Evolutionary conservation across 78 protist species (phyloP).

Genomic region (Creolimax fragrantissima): DNA sequence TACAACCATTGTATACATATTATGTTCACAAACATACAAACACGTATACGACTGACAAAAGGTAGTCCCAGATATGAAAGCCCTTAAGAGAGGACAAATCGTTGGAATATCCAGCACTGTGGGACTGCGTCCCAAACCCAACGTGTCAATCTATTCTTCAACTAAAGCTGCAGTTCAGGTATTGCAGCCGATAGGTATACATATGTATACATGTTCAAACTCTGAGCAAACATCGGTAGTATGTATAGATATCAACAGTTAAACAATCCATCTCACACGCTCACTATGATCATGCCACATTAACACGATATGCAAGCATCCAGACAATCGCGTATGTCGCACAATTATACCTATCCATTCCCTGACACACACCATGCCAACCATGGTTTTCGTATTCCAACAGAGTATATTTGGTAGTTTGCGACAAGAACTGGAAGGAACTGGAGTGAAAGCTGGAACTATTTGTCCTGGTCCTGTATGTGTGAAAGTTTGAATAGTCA

Average conservation of each 20-base stretch:
- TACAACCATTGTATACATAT: not conserved
- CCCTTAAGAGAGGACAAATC: not conserved
- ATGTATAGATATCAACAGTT: no score
- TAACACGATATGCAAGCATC: no score
- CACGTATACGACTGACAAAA: no score
- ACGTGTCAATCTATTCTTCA: not conserved
- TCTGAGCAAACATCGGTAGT: no score
- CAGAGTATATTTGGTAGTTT: not conserved
- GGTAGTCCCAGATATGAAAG: not conserved
- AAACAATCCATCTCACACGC: no score
- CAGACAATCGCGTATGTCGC: no score
- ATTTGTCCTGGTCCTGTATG: not conserved
- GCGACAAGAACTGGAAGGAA: not conserved
- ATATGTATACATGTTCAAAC: not conserved
- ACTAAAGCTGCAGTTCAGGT: not conserved
- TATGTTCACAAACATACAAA: not conserved
- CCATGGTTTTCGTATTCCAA: no score
- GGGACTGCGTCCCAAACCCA: not conserved
- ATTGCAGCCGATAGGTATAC: not conserved
- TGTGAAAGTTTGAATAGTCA: not conserved
- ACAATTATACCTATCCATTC: no score
- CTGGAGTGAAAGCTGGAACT: not conserved
- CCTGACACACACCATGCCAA: no score
- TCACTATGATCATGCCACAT: no score
- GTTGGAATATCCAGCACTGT: not conserved